Evolutionary conservation across 148 eudicot genomes (phyloP).

Genomic region (Vaccinium corymbosum): DNA sequence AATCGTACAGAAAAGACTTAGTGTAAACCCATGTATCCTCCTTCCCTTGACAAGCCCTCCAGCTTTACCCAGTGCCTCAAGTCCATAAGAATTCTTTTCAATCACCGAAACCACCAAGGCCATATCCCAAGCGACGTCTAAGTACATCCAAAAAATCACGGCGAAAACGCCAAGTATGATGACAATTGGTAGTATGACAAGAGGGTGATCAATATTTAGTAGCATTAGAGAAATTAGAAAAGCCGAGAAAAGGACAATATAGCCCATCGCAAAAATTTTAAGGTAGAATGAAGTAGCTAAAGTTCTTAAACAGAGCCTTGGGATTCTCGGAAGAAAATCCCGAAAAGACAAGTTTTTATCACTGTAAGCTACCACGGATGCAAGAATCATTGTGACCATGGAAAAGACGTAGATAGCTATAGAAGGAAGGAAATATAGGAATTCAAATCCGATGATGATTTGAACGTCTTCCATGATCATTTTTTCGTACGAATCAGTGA

Average conservation of each 20-base stretch:
- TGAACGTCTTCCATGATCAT: neutral
- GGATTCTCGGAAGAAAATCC: neutral
- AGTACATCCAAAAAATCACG: neutral
- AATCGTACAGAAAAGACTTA: slow-evolving; percentile 1
- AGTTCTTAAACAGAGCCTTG: neutral
- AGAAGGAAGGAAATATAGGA: neutral
- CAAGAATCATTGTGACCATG: neutral
- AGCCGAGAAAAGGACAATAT: neutral
- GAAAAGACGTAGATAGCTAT: neutral
- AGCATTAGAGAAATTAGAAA: neutral
- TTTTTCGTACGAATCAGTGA: neutral
- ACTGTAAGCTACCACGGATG: neutral
- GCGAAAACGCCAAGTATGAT: neutral
- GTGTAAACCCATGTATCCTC: slow-evolving; percentile 30
- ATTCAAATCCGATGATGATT: neutral
- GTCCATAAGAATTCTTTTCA: too few relatives aligned
- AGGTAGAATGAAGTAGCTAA: neutral
- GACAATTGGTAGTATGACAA: neutral
- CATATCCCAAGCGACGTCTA: neutral
- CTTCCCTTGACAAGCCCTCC: slow-evolving; percentile 34
- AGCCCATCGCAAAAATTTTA: neutral
- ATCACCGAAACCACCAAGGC: too few relatives aligned
- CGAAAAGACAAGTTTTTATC: neutral
- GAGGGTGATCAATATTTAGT: neutral
- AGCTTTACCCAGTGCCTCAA: slow-evolving; percentile 20